Conservation (phyloP, 1,139 yeast genomes). For the Taphrina flavorubra region DNA sequence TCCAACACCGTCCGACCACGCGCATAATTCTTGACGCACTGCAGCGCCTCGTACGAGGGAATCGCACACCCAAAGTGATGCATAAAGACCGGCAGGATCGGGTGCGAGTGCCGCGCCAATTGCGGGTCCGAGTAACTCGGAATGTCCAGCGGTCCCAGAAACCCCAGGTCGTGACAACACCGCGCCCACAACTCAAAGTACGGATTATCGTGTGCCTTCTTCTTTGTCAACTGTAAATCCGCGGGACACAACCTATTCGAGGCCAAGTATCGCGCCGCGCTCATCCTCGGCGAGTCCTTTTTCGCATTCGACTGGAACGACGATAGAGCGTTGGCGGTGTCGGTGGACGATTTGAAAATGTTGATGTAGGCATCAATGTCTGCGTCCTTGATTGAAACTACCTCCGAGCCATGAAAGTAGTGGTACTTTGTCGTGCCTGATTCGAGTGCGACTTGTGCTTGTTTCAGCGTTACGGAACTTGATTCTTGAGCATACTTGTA, state of each 20-base stretch:
- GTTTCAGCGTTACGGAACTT: conserved; percentile 5
- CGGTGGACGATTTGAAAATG: conserved; percentile 26
- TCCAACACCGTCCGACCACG: conserved; percentile 19
- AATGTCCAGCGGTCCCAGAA: conserved; percentile 29
- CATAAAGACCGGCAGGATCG: conserved; percentile 37
- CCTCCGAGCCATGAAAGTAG: neutral
- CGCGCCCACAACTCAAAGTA: conserved; percentile 30
- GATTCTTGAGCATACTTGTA: conserved; percentile 25
- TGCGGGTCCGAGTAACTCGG: conserved; percentile 21
- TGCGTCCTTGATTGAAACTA: conserved; percentile 3
- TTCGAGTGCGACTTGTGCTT: conserved; percentile 12
- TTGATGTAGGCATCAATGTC: conserved; percentile 26
- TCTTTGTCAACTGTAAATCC: conserved; percentile 6
- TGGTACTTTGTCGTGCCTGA: conserved; percentile 18
- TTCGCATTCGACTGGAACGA: conserved; percentile 32
- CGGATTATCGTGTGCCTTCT: conserved; percentile 25
- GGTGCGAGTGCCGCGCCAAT: conserved; percentile 15
- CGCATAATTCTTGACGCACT: conserved; percentile 14
- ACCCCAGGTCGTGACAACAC: conserved; percentile 20
- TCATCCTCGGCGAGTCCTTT: conserved; percentile 16
- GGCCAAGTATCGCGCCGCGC: conserved; percentile 20
- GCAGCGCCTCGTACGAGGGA: conserved; percentile 30
- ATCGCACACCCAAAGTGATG: conserved; percentile 39
- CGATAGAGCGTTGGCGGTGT: conserved; percentile 13
- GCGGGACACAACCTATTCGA: neutral